Conservation (phyloP, 164 flowering plant genomes). For the Magnolia kwangsiensis region DNA sequence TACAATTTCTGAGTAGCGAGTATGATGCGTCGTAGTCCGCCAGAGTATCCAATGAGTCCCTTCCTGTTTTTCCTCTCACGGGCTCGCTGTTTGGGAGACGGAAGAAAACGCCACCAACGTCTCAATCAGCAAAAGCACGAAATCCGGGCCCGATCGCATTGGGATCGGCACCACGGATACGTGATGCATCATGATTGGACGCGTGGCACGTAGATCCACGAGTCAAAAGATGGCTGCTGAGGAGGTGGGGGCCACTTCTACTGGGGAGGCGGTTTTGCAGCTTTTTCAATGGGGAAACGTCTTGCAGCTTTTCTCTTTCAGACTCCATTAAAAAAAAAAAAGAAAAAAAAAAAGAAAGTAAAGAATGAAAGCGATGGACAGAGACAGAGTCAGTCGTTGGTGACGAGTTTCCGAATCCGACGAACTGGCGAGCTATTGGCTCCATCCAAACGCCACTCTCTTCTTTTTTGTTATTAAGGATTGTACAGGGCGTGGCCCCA, state of each 20-base stretch:
- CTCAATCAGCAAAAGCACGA: neutral
- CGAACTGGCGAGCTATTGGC: slow-evolving; percentile 2
- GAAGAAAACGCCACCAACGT: neutral
- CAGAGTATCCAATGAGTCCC: too few species aligned
- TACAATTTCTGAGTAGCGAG: too few species aligned
- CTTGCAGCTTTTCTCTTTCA: neutral
- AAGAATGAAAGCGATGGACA: neutral
- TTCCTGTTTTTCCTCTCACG: too few species aligned
- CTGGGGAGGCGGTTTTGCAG: neutral
- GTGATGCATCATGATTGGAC: neutral
- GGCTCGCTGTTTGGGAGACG: too few species aligned
- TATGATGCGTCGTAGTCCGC: too few species aligned
- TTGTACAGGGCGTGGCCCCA: neutral
- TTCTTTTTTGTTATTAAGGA: neutral
- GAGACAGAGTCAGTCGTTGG: neutral
- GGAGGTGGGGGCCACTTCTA: neutral
- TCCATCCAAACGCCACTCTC: neutral
- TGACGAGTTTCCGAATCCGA: slow-evolving; percentile 4
- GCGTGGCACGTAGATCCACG: neutral
- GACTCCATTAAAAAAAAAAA: neutral
- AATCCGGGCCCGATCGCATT: neutral
- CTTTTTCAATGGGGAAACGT: neutral
- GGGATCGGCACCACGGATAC: neutral
- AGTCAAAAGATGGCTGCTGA: neutral
- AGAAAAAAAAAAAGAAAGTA: neutral